Base-by-base conservation (phyloP, 371 early-diverging fungal species). In the Amoeboaphelidium protococcarum region DNA sequence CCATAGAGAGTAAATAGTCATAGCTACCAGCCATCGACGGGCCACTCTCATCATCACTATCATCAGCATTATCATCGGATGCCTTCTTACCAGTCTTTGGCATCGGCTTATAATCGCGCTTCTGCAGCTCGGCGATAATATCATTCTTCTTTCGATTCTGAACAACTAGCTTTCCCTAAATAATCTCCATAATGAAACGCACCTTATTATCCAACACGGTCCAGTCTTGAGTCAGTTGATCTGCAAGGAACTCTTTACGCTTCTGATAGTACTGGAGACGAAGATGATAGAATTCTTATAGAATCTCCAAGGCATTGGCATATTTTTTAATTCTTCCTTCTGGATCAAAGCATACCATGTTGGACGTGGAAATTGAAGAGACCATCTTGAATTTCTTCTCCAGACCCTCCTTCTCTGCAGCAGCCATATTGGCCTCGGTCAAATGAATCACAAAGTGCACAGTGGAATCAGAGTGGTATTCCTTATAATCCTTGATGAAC, bases 321-420 rank as follows among this genome's bases (percentile, higher is more conserved):
- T 96, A 99, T 58, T 79, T 82, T 54, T 76, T 76, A 47, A 99
- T 74, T 20, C 81, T 73, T 2, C 86, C 90, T 23, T 86, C 69
- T 19, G 66, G 59, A 64, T 99, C 92, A 61, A 98, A 98, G 57
- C 91, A 94, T 2, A 98, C 94, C 76, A 99, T 76, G 58, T 99
- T 99, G 21, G 71, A 73, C 0, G 81, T 81, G 13, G 74, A 50
- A 22, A 96, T 67, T 2, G 70, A 59, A 6, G 69, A 64, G 2
- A 65, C 61, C 2, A 97, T 57, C 60, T 88, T 94, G 57, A 97
- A 78, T 16, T 68, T 68, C 53, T 83, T 87, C 44, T 75, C 71
- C 2, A 94, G 50, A 0, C 82, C 91, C 27, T 81, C 76, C 13
- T 59, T 58, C 50, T 79, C 74, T 0, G 78, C 82, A 49, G 67